These are phyloP conservation scores for Emergomyces pasteurianus DNA, from an alignment of 2,329 filamentous ascomycete genomes.

Conservation along the genomic window DNA sequence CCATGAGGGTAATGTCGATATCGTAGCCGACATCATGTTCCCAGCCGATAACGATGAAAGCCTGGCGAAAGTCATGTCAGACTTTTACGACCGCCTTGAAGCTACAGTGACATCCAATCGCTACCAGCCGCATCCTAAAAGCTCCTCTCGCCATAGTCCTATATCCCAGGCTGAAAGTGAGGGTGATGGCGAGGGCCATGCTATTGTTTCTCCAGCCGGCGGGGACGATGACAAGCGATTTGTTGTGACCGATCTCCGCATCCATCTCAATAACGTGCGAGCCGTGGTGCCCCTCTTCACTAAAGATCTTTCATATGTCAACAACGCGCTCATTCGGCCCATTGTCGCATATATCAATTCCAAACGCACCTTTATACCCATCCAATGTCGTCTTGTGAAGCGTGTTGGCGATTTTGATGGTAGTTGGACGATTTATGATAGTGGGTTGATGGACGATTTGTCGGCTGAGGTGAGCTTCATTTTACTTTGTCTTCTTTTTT, in stretches of 20 bases:
- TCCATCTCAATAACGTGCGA: conserved; percentile 89
- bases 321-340: conserved; percentile 85
- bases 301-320: conserved; percentile 83
- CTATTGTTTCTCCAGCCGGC: conserved; percentile 11
- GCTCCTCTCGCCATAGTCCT: neutral
- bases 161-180: conserved; percentile 5
- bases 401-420: conserved; percentile 81
- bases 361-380: conserved; percentile 86
- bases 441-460: conserved; percentile 84
- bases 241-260: conserved; percentile 85
- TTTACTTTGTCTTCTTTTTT: conserved; percentile 1
- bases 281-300: conserved; percentile 90
- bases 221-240: conserved; percentile 57
- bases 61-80: conserved; percentile 87
- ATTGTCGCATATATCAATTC: conserved; percentile 98
- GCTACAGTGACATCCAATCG: conserved; percentile 75
- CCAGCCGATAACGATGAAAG: conserved; percentile 79
- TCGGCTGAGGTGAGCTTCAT: conserved; percentile 57
- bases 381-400: conserved; percentile 90
- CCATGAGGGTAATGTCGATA: conserved; percentile 91
- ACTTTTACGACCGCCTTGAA: conserved; percentile 93
- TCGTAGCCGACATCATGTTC: conserved; percentile 90
- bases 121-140: conserved; percentile 30
- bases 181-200: conserved; percentile 15
- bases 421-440: conserved; percentile 89